phyloP scores from a whole-genome alignment of 2,329 filamentous ascomycete genomes.

The Thermoascus crustaceus region DNA sequence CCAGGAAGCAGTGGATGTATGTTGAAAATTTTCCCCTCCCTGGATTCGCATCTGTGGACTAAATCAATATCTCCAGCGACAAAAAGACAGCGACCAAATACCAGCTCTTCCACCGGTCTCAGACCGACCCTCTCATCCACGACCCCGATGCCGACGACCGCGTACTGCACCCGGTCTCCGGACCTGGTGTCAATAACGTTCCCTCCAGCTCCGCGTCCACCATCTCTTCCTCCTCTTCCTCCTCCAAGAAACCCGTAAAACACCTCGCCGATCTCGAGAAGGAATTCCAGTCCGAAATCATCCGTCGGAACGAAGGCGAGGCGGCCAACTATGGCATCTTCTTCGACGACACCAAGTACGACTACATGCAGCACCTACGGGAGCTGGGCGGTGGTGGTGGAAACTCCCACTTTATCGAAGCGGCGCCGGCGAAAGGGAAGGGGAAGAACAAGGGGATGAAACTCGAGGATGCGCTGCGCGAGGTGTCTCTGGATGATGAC shows the following conservation, averaged over 20 bases:
- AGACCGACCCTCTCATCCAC: conserved; percentile 96
- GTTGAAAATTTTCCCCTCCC: conserved; percentile 17
- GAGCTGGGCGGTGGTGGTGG: conserved; percentile 66
- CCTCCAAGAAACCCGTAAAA: conserved; percentile 47
- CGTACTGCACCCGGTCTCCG: conserved; percentile 66
- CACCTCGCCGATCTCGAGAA: conserved; percentile 68
- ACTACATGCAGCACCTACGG: conserved; percentile 98
- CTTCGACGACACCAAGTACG: conserved; percentile 91
- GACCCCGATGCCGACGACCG: conserved; percentile 81
- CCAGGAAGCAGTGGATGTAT: conserved; percentile 66
- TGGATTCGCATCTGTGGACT: background rate
- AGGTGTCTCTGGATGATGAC: conserved; percentile 43
- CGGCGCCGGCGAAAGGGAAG: conserved; percentile 53
- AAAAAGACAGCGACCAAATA: conserved; percentile 93
- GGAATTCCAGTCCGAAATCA: conserved; percentile 58
- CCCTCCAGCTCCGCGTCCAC: conserved; percentile 19
- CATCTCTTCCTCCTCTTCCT: conserved; percentile 24
- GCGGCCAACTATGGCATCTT: conserved; percentile 90
- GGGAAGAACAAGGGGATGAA: conserved; percentile 65
- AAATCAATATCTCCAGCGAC: conserved; percentile 50
- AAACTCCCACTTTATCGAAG: conserved; percentile 76
- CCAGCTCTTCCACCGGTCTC: conserved; percentile 86
- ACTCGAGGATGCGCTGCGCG: conserved; percentile 73
- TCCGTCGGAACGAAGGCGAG: conserved; percentile 89
- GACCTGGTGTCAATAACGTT: conserved; percentile 20